These are phyloP conservation scores for Cubamyces sp. DNA, from an alignment of 768 basidiomycete genomes.

Conservation along the genomic window DNA sequence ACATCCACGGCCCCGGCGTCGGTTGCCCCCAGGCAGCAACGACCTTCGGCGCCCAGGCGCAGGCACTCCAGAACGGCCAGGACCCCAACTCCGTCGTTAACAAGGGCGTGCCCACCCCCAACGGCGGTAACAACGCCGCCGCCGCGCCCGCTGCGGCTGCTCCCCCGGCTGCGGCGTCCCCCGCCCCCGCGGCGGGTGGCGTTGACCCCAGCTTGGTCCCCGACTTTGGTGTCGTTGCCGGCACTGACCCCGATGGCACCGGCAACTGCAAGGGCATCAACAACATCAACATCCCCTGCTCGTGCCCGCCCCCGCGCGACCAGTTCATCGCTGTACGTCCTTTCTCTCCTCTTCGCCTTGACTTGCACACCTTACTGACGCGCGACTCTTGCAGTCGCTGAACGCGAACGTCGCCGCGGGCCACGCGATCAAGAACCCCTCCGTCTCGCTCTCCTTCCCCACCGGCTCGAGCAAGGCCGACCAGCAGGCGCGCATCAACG, in stretches of 20 bases:
- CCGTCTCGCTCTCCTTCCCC: slow-evolving; percentile 48
- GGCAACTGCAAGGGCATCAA: slow-evolving; percentile 43
- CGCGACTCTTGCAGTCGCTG: slow-evolving; percentile 6
- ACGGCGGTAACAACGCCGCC: not conserved
- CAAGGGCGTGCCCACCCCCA: not conserved
- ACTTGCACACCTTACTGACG: not conserved
- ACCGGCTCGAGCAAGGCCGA: slow-evolving; percentile 43
- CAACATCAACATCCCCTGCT: slow-evolving; percentile 45
- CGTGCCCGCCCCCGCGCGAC: slow-evolving; percentile 43
- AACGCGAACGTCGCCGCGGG: slow-evolving; percentile 63
- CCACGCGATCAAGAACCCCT: slow-evolving; percentile 66
- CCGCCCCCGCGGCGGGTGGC: slow-evolving; percentile 20
- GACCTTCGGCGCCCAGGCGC: slow-evolving; percentile 48
- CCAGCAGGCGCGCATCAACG: slow-evolving; percentile 51
- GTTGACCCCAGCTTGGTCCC: slow-evolving; percentile 32
- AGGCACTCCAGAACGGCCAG: slow-evolving; percentile 22
- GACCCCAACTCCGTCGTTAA: slow-evolving; percentile 9
- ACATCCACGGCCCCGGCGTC: slow-evolving; percentile 63
- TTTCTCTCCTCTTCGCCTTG: slow-evolving; percentile 7
- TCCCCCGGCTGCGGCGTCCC: slow-evolving; percentile 12
- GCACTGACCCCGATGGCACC: slow-evolving; percentile 28
- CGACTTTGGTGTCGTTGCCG: slow-evolving; percentile 27
- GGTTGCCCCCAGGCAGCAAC: slow-evolving; percentile 70
- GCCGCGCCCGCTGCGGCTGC: slow-evolving; percentile 25
- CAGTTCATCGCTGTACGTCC: slow-evolving; percentile 38